These are phyloP conservation scores for Dictyostelium firmibasis DNA, from an alignment of 78 protist genomes.

Conservation along the genomic window DNA sequence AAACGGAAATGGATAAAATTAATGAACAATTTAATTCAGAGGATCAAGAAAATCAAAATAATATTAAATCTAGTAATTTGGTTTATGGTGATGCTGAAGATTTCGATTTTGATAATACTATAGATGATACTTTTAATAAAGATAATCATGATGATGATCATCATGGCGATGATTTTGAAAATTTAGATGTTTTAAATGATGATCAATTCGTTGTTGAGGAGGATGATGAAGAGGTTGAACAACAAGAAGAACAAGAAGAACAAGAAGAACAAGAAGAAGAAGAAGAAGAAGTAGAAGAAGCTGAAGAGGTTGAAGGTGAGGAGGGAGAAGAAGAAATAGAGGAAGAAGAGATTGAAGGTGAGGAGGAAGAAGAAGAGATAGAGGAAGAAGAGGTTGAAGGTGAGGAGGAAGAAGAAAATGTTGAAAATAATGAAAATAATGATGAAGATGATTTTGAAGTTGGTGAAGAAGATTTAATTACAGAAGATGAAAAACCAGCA, in stretches of 20 bases:
- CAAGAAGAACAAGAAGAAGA: conserved; percentile 48
- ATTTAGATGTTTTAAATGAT: background rate
- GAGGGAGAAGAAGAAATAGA: background rate
- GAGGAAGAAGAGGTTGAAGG: conserved; percentile 27
- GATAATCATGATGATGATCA: conserved; percentile 23
- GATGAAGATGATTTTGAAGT: conserved; percentile 51
- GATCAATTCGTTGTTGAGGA: background rate
- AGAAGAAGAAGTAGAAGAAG: conserved; percentile 27
- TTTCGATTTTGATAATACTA: conserved; percentile 25
- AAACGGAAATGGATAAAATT: conserved; percentile 21
- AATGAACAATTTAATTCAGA: background rate
- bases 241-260: conserved; percentile 39
- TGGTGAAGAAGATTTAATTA: conserved; percentile 25
- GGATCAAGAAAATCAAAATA: background rate
- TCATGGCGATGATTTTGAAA: background rate
- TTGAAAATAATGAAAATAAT: background rate
- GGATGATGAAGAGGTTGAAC: background rate
- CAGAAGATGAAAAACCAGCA: conserved; percentile 20
- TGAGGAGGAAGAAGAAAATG: conserved; percentile 6
- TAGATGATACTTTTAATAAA: conserved; percentile 25
- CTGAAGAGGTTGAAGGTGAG: background rate
- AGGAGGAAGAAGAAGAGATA: conserved; percentile 44
- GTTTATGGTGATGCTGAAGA: conserved; percentile 62
- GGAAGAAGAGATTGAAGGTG: conserved; percentile 16
- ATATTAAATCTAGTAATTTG: background rate